Base-by-base conservation (phyloP, 352 stramenopile genomes). In the Pythium coloratum region DNA sequence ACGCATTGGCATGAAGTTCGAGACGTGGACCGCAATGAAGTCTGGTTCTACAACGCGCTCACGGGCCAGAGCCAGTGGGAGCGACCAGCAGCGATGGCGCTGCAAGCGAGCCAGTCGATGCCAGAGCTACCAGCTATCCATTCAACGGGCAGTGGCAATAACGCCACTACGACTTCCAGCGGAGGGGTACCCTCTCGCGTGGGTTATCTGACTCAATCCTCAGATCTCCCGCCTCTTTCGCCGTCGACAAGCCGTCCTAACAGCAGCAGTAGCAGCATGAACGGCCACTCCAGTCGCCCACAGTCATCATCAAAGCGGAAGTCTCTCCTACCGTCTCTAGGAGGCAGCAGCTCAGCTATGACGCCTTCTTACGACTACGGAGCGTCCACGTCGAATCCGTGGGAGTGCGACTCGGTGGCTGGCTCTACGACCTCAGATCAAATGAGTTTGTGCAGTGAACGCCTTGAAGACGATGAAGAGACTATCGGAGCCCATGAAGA, bases 1-100 rank as follows among this genome's bases (percentile, higher is more conserved):
- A 60, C 76, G 33, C 70, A 83, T 49, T 95, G 87, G 87, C 80
- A 89, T 44, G 68, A 92, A 58, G 82, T 95, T 9, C 84, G 83
- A 4, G 87, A 95, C 61, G 70, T 90, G 9, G 81, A 89, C 18
- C 67, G 73, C 8, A 78, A 74, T 6, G 86, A 93, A 44, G 76
- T 88, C 14, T 95, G 87, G 87, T 95, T 87, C 66, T 95, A 94
- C 73, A 95, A 95, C 58, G 67, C 76, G 2, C 58, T 59, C 2
- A 94, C 85, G 6, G 84, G 84, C 3, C 67, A 84, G 14, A 93
- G 84, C 69, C 85, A 95, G 51, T 95, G 87, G 87, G 84, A 91
- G 49, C 72, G 69, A 9, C 86, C 88, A 0, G 33, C 42, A 7
- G 49, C 49, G 32, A 78, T 79, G n/a, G 59, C 56, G 20, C 3